Conservation (phyloP, 495 filamentous ascomycete genomes). For the Ramalina intermedia region DNA sequence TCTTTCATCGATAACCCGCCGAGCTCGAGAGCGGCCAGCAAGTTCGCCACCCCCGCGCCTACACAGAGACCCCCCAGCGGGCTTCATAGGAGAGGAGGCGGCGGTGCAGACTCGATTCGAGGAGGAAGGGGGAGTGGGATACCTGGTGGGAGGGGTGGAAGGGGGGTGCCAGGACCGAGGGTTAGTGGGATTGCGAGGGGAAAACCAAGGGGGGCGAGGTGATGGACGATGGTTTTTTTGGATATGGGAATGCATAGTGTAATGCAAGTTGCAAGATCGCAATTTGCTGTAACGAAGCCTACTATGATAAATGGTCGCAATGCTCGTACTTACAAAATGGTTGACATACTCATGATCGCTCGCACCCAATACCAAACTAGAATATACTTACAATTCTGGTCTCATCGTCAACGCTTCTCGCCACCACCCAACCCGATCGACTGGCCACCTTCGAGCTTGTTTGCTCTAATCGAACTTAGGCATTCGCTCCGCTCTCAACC, state of each 20-base stretch:
- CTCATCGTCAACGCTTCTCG: background rate
- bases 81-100: slow-evolving; percentile 22
- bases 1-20: slow-evolving; percentile 85
- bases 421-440: background rate
- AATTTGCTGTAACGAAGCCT: background rate
- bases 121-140: slow-evolving; percentile 22
- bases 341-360: background rate
- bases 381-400: background rate
- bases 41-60: slow-evolving; percentile 41
- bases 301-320: background rate
- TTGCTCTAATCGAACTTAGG: background rate
- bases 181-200: slow-evolving; percentile 32
- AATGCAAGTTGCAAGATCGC: background rate
- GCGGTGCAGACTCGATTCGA: slow-evolving; percentile 20
- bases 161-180: slow-evolving; percentile 8
- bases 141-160: slow-evolving; percentile 14
- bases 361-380: background rate
- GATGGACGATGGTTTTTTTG: background rate
- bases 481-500: slow-evolving; percentile 6
- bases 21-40: slow-evolving; percentile 52
- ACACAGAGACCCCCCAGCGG: slow-evolving; percentile 23
- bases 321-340: background rate
- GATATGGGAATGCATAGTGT: background rate
- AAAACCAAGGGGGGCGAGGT: slow-evolving; percentile 20
- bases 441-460: background rate